Evolutionary conservation across 768 basidiomycete species (phyloP).

Genomic region (Dioszegia aurantiaca): DNA sequence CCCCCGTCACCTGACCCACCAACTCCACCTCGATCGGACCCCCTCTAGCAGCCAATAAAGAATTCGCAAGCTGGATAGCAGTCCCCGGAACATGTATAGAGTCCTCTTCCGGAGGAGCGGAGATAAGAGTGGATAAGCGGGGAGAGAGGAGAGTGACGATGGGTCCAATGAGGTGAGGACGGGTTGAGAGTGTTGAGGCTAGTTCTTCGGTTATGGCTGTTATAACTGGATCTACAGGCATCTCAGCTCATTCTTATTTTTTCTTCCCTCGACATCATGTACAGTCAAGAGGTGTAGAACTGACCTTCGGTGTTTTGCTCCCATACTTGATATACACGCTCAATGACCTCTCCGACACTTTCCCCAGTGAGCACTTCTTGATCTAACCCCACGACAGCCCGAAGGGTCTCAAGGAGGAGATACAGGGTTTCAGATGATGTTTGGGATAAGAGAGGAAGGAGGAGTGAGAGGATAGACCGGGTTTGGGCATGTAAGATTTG

Average conservation of each 20-base stretch:
- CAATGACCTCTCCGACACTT: slow-evolving; percentile 65
- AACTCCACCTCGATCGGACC: slow-evolving; percentile 74
- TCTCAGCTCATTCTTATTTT: too few species aligned
- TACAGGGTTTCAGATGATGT: slow-evolving; percentile 85
- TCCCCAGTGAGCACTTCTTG: slow-evolving; percentile 58
- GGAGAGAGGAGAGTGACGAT: slow-evolving; percentile 75
- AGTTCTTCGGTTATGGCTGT: slow-evolving; percentile 81
- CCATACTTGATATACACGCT: slow-evolving; percentile 76
- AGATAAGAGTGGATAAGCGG: slow-evolving; percentile 65
- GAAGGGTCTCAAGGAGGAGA: slow-evolving; percentile 79
- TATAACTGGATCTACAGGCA: slow-evolving; percentile 92
- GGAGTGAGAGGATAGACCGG: slow-evolving; percentile 69
- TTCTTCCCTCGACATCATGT: too few species aligned
- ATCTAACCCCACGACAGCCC: slow-evolving; percentile 72
- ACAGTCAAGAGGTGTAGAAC: slow-evolving; percentile 8
- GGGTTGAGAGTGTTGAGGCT: slow-evolving; percentile 65
- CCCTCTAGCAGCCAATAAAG: slow-evolving; percentile 65
- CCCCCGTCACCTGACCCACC: slow-evolving; percentile 70
- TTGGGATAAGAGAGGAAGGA: slow-evolving; percentile 75
- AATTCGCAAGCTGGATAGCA: slow-evolving; percentile 75
- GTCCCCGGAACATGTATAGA: slow-evolving; percentile 69
- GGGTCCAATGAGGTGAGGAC: slow-evolving; percentile 65
- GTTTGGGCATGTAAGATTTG: slow-evolving; percentile 65
- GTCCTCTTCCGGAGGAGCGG: slow-evolving; percentile 57
- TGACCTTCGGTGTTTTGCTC: slow-evolving; percentile 78